Conservation (phyloP, 352 stramenopile species). For the Peronospora belbahrii region DNA sequence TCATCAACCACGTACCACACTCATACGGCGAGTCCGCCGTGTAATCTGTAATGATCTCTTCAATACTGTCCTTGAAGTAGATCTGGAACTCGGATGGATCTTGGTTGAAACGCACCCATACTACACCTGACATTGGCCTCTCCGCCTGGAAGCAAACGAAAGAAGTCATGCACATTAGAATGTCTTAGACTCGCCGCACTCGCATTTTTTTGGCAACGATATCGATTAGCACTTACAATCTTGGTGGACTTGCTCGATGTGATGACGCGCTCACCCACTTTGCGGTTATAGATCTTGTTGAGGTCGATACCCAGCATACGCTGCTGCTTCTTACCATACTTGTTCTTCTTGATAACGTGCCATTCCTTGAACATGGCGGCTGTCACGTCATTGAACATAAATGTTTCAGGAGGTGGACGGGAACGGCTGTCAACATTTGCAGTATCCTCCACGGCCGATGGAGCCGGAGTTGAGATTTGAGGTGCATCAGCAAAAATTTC, state of each 20-base stretch:
- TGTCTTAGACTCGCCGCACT: no score
- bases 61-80: conserved; percentile 84
- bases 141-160: conserved; percentile 42
- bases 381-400: conserved; percentile 89
- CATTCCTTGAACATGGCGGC: conserved; percentile 88
- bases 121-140: conserved; percentile 77
- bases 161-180: conserved; percentile 2
- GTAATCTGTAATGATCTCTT: conserved; percentile 86
- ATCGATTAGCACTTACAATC: conserved; percentile 55
- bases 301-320: conserved; percentile 83
- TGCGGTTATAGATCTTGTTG: conserved; percentile 88
- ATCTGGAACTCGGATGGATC: conserved; percentile 85
- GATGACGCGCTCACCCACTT: conserved; percentile 85
- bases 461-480: conserved; percentile 60
- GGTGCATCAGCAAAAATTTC: conserved; percentile 83
- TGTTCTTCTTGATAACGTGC: conserved; percentile 89
- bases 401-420: conserved; percentile 74
- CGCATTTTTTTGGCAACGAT: neutral
- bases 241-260: conserved; percentile 85
- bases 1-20: conserved; percentile 48
- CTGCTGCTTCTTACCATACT: conserved; percentile 85
- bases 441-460: conserved; percentile 57
- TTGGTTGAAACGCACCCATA: conserved; percentile 81
- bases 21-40: conserved; percentile 86
- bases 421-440: conserved; percentile 55